Base-by-base conservation (phyloP, 345 rosid species). In the Physaria fendleri region DNA sequence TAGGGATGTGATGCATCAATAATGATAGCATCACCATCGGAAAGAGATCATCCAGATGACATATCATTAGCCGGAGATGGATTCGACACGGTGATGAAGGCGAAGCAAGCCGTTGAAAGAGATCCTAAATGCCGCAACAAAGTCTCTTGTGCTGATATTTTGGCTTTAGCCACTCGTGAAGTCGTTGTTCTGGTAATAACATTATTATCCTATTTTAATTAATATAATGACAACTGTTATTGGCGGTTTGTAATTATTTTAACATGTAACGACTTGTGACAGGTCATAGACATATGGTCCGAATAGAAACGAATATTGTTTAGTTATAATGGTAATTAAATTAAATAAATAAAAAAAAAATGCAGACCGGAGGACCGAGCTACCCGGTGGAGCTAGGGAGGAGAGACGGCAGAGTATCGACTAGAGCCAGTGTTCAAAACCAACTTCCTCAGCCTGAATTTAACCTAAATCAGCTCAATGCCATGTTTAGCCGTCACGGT, bases 131-230 rank as follows among this genome's bases (percentile, higher is more conserved):
- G 98, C 77, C 79, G 73, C 49, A 88, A 85, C 82, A 88, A 75
- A 78, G 98, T 91, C 38, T 88, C 98, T 0, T 91, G 96, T 61
- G 92, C 98, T 23, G 98, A 91, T 68, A 85, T 91, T 43, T 71
- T 91, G 18, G 95, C 92, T 65, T 78, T 91, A 4, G 98, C 98
- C 2, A 73, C 96, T 9, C 80, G 95, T 73, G 98, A 91, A 35
- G 92, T 85, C 43, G 40, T 91, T 2, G 66, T 55, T 27, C 67
- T 88, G 83, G 71, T 71, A 71, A n/a, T n/a, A n/a, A n/a, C n/a
- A n/a, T n/a, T n/a, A n/a, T n/a, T n/a, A n/a, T n/a, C n/a, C n/a
- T n/a, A n/a, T n/a, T n/a, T n/a, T n/a, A n/a, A n/a, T n/a, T n/a
- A n/a, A n/a, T n/a, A n/a, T n/a, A n/a, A n/a, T n/a, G n/a, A n/a